These are phyloP conservation scores for Achlya hypogyna DNA, from an alignment of 352 stramenopile genomes.

Conservation along the genomic window DNA sequence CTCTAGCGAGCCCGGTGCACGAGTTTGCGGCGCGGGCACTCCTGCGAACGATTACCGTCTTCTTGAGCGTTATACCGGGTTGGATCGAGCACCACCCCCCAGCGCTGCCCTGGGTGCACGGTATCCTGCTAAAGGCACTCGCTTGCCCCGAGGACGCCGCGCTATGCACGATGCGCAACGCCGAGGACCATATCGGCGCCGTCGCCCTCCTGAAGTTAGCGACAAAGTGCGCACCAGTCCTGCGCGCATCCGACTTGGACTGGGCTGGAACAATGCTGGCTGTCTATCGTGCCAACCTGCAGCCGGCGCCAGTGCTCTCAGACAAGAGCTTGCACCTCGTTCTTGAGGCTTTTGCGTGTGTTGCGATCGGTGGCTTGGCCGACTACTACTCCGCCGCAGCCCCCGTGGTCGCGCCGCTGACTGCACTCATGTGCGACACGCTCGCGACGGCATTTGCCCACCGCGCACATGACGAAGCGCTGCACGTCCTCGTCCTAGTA, in stretches of 20 bases:
- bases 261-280: not conserved
- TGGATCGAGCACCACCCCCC: not conserved
- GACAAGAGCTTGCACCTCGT: constrained; percentile 16
- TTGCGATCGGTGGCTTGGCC: not conserved
- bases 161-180: not conserved
- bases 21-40: not conserved
- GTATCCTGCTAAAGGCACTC: not conserved
- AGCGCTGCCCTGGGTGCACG: not conserved
- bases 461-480: not conserved
- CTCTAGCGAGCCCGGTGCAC: not conserved
- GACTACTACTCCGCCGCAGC: not conserved
- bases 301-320: not conserved
- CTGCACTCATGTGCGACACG: not conserved
- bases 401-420: not conserved
- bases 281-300: constrained; percentile 1
- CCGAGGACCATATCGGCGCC: constrained; percentile 12
- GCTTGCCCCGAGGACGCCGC: constrained; percentile 1
- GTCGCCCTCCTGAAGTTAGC: constrained; percentile 2
- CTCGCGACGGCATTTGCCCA: not conserved
- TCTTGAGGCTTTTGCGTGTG: constrained; percentile 1
- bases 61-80: constrained; percentile 1
- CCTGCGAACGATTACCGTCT: constrained; percentile 3
- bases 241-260: not conserved
- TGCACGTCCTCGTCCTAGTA: not conserved
- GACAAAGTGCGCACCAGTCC: not conserved